phyloP scores from a whole-genome alignment of 2,329 filamentous ascomycete species.

The Rachicladosporium sp. region DNA sequence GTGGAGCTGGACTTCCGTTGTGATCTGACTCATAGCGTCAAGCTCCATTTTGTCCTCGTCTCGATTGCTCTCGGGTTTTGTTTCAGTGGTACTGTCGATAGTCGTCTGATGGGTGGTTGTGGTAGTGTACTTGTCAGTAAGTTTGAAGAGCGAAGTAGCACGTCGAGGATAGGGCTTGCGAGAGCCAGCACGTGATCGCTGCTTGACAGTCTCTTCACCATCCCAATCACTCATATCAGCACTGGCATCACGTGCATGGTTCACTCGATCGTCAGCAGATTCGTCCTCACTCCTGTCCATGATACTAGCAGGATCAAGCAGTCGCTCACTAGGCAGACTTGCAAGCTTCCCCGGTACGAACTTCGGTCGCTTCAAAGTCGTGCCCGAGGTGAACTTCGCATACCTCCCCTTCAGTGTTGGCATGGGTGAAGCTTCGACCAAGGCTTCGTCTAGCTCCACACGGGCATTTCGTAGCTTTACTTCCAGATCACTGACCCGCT shows the following conservation, averaged over 20 bases:
- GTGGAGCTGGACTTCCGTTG: neutral
- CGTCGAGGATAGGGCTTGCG: conserved; percentile 10
- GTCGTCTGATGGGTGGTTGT: conserved; percentile 7
- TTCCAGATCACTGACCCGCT: conserved; percentile 50
- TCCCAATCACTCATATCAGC: conserved; percentile 2
- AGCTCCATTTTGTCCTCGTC: neutral
- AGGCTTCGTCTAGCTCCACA: conserved; percentile 39
- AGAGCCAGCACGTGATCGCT: conserved; percentile 5
- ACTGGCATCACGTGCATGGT: too few relatives aligned
- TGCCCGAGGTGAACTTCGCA: conserved; percentile 23
- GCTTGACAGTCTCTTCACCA: conserved; percentile 11
- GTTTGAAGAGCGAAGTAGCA: conserved; percentile 14
- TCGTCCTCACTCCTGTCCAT: conserved; percentile 13
- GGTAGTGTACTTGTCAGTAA: conserved; percentile 3
- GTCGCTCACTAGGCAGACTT: conserved; percentile 27
- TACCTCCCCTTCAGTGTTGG: conserved; percentile 25
- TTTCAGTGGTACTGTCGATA: neutral
- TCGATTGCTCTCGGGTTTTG: neutral
- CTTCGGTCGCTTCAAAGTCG: conserved; percentile 18
- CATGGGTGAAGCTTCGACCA: conserved; percentile 30
- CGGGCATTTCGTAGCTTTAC: conserved; percentile 44
- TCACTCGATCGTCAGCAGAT: conserved; percentile 1
- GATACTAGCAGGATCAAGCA: conserved; percentile 20
- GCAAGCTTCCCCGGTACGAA: conserved; percentile 25
- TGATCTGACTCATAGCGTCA: neutral